Evolutionary conservation across 192 early-diverging fungal species (phyloP).

Genomic region (Podila minutissima): DNA sequence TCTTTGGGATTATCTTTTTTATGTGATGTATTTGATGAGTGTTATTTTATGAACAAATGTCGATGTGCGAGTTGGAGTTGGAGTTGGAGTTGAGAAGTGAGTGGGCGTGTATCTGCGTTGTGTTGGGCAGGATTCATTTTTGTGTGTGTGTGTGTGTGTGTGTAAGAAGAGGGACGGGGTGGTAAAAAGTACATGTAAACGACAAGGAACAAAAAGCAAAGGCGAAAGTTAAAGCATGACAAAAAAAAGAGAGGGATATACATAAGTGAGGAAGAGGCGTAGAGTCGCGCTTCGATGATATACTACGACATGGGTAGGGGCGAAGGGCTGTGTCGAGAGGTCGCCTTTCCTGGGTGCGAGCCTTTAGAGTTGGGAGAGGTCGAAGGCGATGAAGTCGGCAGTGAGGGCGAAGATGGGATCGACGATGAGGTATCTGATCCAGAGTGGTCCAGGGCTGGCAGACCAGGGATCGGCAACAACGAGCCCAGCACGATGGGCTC

Average conservation of each 20-base stretch:
- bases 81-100: no score
- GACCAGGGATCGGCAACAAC: neutral
- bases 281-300: neutral
- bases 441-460: neutral
- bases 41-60: neutral
- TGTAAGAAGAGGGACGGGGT: neutral
- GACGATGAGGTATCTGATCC: conserved; percentile 3
- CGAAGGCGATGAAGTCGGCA: neutral
- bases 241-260: neutral
- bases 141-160: neutral
- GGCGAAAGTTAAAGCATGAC: neutral
- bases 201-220: neutral
- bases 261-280: neutral
- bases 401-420: neutral
- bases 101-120: neutral
- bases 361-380: neutral
- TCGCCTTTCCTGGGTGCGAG: neutral
- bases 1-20: neutral
- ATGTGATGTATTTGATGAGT: neutral
- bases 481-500: conserved; percentile 17
- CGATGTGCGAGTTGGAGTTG: neutral
- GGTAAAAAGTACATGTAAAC: neutral
- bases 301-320: neutral
- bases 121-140: neutral
- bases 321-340: neutral